Evolutionary conservation across 1,284 basidiomycete species (phyloP).

Genomic region (Heterobasidion occidentale): DNA sequence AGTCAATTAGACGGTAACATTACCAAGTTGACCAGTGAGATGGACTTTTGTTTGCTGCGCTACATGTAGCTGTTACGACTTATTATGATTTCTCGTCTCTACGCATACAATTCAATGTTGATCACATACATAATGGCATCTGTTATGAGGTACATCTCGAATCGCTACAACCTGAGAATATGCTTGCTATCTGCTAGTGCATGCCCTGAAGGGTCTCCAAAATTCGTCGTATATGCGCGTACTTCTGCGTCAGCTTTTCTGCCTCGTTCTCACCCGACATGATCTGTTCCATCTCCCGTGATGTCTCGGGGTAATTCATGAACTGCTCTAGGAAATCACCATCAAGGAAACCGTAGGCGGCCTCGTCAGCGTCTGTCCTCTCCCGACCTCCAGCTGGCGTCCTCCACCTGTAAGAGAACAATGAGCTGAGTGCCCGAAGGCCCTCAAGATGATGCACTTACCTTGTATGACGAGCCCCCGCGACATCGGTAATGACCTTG

Average conservation of each 20-base stretch:
- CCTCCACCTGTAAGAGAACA: conserved; percentile 45
- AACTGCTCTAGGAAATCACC: conserved; percentile 81
- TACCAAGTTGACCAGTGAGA: not conserved
- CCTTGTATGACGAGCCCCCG: conserved; percentile 53
- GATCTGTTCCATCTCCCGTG: conserved; percentile 9
- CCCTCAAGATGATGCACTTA: conserved; percentile 31
- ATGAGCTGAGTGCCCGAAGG: not conserved
- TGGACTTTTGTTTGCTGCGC: not conserved
- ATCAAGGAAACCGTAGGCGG: conserved; percentile 77
- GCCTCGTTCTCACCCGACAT: not conserved
- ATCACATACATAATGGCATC: not conserved
- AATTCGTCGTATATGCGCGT: not conserved
- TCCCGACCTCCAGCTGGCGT: conserved; percentile 51
- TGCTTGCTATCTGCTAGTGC: not conserved
- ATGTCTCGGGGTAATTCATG: conserved; percentile 32
- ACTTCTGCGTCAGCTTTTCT: not conserved
- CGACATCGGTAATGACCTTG: conserved; percentile 43
- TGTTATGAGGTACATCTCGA: not conserved
- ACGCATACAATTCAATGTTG: not conserved
- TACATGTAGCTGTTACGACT: not conserved
- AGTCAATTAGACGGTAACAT: not conserved
- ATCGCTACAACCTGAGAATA: not conserved
- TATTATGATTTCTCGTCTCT: not conserved
- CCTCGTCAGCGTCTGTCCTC: conserved; percentile 44
- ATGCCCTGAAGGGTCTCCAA: not conserved